Conservation (phyloP, 129 eudicot species). For the Lactuca saligna region DNA sequence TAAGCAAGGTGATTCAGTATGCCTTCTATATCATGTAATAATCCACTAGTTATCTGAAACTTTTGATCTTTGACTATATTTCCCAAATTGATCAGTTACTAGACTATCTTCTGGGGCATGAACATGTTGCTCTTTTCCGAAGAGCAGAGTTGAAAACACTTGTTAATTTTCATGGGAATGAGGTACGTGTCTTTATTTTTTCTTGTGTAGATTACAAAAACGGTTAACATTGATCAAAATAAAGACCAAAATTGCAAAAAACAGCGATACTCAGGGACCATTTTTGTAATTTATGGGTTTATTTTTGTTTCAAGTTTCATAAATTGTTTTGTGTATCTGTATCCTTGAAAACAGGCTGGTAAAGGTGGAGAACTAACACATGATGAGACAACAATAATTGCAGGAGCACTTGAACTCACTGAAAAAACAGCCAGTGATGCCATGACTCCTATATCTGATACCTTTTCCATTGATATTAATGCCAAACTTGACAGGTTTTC, state of each 20-base stretch:
- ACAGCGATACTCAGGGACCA: neutral
- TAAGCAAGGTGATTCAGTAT: conserved; percentile 72
- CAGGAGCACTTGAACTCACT: conserved; percentile 87
- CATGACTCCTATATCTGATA: conserved; percentile 90
- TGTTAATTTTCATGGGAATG: conserved; percentile 85
- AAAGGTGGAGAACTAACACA: conserved; percentile 98
- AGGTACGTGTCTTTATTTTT: conserved; percentile 41
- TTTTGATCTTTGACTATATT: conserved; percentile 10
- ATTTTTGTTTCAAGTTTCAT: neutral
- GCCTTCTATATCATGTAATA: neutral
- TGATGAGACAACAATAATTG: conserved; percentile 95
- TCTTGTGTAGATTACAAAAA: neutral
- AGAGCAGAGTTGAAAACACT: conserved; percentile 95
- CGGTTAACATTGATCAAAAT: neutral
- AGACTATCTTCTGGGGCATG: conserved; percentile 71
- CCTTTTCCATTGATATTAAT: conserved; percentile 79
- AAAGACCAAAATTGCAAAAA: too few relatives aligned
- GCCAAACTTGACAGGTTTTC: conserved; percentile 75
- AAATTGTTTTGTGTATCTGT: conserved; percentile 12
- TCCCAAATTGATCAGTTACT: conserved; percentile 44
- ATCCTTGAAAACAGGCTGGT: conserved; percentile 57
- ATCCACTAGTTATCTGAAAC: neutral
- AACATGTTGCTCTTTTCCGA: conserved; percentile 77
- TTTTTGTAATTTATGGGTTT: neutral
- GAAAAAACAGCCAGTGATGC: conserved; percentile 96